Base-by-base conservation (phyloP, 768 basidiomycete genomes). In the Cantharellus anzutake region DNA sequence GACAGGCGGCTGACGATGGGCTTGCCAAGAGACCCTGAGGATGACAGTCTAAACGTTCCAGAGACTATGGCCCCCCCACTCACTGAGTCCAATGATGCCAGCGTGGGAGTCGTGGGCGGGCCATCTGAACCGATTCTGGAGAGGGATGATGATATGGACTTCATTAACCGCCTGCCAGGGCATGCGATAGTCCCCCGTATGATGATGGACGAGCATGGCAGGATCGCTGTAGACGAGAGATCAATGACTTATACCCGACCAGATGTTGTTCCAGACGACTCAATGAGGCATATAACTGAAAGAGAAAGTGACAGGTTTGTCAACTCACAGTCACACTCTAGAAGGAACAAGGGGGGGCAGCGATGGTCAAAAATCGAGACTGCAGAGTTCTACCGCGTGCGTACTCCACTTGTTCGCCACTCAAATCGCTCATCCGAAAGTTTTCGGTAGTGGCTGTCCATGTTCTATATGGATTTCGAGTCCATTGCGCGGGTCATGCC, bases 401-500 rank as follows among this genome's bases (percentile, higher is more conserved):
- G 83, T 70, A n/a, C 7, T 57, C 2, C 7, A 41, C 34, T 2
- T 51, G 20, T 4, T 1, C 5, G 7, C 41, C 42, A 40, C n/a
- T 29, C 20, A 14, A 42, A 0, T 39, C 34, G 11, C 34, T 56
- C 41, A 29, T 29, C n/a, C 52, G 29, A 39, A 51, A 35, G 4
- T 14, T 4, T 41, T 41, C 7, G 3, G 39, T 65, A 93, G 91
- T 88, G 86, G n/a, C 72, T 93, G 39, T 76, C 82, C 2, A 89
- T 91, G 67, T 91, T 89, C 64, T 89, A 89, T 40, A 86, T 91
- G 68, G 91, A 93, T 65, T 94, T 93, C 66, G 90, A 93, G 68
- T 77, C 93, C 48, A 91, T 94, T 62, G 86, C 91, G 2, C 82
- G 82, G 64, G 76, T 91, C 7, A 75, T 94, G 20, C 87, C 88